Evolutionary conservation across 2,329 filamentous ascomycete species (phyloP), one percentile per base, ranked within the genome.

Genomic region (Graphilbum sp.): DNA sequence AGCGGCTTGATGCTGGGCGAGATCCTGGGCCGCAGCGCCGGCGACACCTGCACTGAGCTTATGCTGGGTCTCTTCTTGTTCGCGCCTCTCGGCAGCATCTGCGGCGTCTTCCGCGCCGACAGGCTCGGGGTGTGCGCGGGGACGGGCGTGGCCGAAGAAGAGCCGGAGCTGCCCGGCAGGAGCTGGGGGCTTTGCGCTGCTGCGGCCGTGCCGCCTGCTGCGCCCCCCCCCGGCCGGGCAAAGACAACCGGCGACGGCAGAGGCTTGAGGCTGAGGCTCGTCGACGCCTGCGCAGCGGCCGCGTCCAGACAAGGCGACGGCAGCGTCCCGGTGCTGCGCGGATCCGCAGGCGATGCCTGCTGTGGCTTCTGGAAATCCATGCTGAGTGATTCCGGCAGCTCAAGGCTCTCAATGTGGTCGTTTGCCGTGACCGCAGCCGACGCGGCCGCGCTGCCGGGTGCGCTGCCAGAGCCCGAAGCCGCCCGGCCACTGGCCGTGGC

Each of bases 1-100:
- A 95, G 58, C 10, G 90, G 88, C 54, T 94, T 93, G 55, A 98
- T 94, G 54, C 75, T 93, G 3, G 88, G 90, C 20, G 87, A 95
- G 44, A 96, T 95, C 54, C 75, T 82, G 2, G 90, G 90, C 21
- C 84, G 67, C 27, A 96, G 59, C 15, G 88, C 87, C 6, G 90
- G 88, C 32, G 86, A 94, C 10, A 80, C 73, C n/a, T 87, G 75
- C 7, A 77, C 71, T 2, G 81, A 83, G 49, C 69, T 72, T 21
- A 75, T 64, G 48, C 81, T 87, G 17, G 67, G 60, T 42, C 84
- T 69, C 57, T 87, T 90, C 51, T 80, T 79, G 43, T 62, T 64
- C 4, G 41, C 21, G 19, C 63, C 62, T 27, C 75, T 67, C 9
- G 72, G 64, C 4, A 69, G 65, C 35, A 72, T 54, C 39, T 68